Evolutionary conservation across 768 basidiomycete genomes (phyloP), one percentile per base, ranked within the genome.

Genomic region (Cystofilobasidium bisporidii): DNA sequence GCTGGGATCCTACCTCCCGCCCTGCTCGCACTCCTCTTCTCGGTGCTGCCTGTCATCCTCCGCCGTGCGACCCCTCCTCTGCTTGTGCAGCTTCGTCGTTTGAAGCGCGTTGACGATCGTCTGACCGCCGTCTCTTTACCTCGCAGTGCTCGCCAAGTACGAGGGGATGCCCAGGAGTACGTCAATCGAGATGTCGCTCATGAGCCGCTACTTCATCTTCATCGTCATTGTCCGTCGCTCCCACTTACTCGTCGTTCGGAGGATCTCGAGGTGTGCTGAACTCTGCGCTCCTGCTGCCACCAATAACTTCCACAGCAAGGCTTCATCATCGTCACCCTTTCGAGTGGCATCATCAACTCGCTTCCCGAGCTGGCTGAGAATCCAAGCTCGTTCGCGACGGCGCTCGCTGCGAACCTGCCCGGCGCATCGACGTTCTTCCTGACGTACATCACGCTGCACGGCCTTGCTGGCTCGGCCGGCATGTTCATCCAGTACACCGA

Each of bases 131-230:
- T n/a, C 36, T 22, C 22, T 30, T 36, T 22, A n/a, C 30, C 12
- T 12, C 17, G 1, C 70, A 78, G 85, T 89, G 28, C 79, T 97
- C 32, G 89, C 85, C 17, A 80, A 83, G n/a, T 87, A 94, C 64
- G 90, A 97, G 78, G 96, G 96, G n/a, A 89, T 91, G n/a, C 92
- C 94, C 0, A 86, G 88, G 71, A 81, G 82, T 38, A 88, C 86
- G 0, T 86, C 85, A 0, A 78, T 98, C 55, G 94, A 99, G 72
- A 82, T 96, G 6, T 88, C 87, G 60, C 77, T 99, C 74, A 96
- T 97, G 93, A 86, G 85, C 0, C 81, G 96, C 26, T 98, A 82
- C 79, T 94, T 94, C 79, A 79, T 89, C 71, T 96, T 96, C 82
- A 87, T 88, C 79, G 88, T 92, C 59, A 79, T 96, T 61, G 90